A percentile compares a stretch with the other conserved stretches of the same genome.
Conservation (phyloP, 2,329 filamentous ascomycete genomes). For the Aspergillus aculeatinus region DNA sequence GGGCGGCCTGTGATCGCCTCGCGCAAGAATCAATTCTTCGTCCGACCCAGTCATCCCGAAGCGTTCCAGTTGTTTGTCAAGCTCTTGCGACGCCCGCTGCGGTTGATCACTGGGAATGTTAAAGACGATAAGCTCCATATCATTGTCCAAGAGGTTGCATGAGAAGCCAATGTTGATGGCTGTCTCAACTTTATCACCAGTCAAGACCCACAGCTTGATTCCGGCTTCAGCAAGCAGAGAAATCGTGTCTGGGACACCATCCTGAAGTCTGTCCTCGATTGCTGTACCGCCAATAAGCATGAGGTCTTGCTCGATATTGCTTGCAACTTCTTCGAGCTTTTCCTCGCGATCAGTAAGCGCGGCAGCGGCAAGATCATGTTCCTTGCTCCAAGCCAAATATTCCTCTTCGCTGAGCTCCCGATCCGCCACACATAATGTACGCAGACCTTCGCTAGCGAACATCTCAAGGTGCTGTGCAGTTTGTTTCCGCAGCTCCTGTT, state of each 20-base stretch:
- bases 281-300: conserved; percentile 88
- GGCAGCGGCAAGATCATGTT: conserved; percentile 83
- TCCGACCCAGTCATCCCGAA: conserved; percentile 84
- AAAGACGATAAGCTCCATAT: conserved; percentile 93
- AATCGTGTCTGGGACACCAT: conserved; percentile 95
- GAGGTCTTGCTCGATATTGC: conserved; percentile 86
- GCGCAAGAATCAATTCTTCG: conserved; percentile 76
- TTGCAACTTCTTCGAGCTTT: conserved; percentile 85
- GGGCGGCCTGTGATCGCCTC: conserved; percentile 80
- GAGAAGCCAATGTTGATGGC: conserved; percentile 99
- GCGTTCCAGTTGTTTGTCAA: conserved; percentile 68
- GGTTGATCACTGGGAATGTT: conserved; percentile 76
- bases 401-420: conserved; percentile 76
- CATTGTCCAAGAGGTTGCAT: conserved; percentile 93
- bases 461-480: conserved; percentile 95
- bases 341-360: conserved; percentile 85
- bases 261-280: conserved; percentile 94
- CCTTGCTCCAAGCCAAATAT: conserved; percentile 78
- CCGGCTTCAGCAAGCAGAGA: conserved; percentile 85
- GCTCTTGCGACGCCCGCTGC: conserved; percentile 63
- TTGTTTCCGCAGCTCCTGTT: conserved; percentile 74
- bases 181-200: conserved; percentile 97
- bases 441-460: conserved; percentile 91
- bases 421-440: conserved; percentile 91
- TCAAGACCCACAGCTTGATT: conserved; percentile 98